phyloP scores from a whole-genome alignment of 192 early-diverging fungal species.

The Martensiomyces pterosporus region DNA sequence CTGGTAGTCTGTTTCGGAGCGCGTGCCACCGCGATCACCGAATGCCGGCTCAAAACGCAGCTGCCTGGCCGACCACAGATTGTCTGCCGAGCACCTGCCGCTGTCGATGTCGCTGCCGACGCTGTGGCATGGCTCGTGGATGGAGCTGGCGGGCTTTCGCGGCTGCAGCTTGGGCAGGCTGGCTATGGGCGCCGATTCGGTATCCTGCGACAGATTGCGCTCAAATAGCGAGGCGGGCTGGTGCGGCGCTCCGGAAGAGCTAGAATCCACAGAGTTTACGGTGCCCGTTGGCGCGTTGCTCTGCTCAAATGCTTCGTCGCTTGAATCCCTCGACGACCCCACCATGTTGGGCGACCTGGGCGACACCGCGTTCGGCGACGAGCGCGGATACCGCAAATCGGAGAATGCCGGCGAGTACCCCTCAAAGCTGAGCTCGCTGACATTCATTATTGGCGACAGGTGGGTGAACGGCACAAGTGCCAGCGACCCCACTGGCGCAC shows the following conservation, averaged over 20 bases:
- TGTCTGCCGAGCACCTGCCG: too few species aligned
- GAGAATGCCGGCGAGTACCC: slow-evolving; percentile 40
- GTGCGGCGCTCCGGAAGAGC: slow-evolving; percentile 17
- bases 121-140: slow-evolving; percentile 8
- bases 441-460: slow-evolving; percentile 8
- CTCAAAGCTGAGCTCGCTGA: slow-evolving; percentile 11
- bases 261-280: slow-evolving; percentile 4
- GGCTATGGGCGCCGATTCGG: slow-evolving; percentile 21
- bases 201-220: slow-evolving; percentile 17
- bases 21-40: too few species aligned
- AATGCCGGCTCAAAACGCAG: slow-evolving; percentile 4
- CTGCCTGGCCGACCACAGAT: slow-evolving; percentile 5
- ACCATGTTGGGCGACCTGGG: too few species aligned
- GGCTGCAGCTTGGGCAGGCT: slow-evolving; percentile 20
- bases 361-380: too few species aligned
- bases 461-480: neutral
- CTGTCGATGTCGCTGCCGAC: too few species aligned
- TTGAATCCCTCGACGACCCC: too few species aligned
- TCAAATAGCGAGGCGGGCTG: slow-evolving; percentile 26
- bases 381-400: slow-evolving; percentile 5
- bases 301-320: slow-evolving; percentile 2
- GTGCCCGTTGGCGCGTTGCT: too few species aligned
- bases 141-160: neutral
- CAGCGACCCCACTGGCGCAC: neutral
- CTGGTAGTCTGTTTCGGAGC: slow-evolving; percentile 5